phyloP scores from a whole-genome alignment of 441 rosid species.

The Cnidoscolus chayamansa region DNA sequence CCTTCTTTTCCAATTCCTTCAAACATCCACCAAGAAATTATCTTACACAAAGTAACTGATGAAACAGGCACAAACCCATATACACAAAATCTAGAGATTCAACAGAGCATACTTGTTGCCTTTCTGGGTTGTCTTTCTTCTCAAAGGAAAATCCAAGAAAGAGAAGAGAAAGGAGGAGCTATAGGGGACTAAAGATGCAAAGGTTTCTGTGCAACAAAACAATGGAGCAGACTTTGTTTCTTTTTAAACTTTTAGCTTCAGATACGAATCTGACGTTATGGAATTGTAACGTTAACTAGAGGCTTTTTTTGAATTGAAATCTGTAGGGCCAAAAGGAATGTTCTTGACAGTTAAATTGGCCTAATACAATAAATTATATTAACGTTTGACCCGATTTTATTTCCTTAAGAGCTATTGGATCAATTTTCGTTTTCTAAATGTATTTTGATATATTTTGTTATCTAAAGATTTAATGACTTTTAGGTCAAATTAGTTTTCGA shows the following conservation, averaged over 20 bases:
- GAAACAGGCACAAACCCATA: not conserved
- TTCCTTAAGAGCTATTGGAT: no score
- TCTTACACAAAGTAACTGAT: slow-evolving; percentile 13
- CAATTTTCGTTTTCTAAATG: no score
- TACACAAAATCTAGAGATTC: not conserved
- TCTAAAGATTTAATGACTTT: no score
- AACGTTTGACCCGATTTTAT: no score
- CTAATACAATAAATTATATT: not conserved
- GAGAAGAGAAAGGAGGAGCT: slow-evolving; percentile 1
- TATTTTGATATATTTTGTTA: no score
- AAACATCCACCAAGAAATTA: not conserved
- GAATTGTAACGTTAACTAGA: slow-evolving; percentile 39
- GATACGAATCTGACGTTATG: slow-evolving; percentile 21
- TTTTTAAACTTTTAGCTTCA: slow-evolving; percentile 18
- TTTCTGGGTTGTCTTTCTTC: slow-evolving; percentile 16
- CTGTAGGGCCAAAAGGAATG: slow-evolving; percentile 3
- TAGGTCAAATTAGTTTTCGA: no score
- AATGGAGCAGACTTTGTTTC: not conserved
- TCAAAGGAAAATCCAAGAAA: slow-evolving; percentile 14
- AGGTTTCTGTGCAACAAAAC: not conserved
- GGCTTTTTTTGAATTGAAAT: slow-evolving; percentile 49
- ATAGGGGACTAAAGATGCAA: not conserved
- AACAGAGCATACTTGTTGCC: slow-evolving; percentile 20
- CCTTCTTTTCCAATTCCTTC: not conserved
- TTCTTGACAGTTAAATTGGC: slow-evolving; percentile 25